A percentile compares a stretch with the other conserved stretches of the same genome.
Conservation (phyloP, 2,329 filamentous ascomycete species). For the Didymellaceae sp. region DNA sequence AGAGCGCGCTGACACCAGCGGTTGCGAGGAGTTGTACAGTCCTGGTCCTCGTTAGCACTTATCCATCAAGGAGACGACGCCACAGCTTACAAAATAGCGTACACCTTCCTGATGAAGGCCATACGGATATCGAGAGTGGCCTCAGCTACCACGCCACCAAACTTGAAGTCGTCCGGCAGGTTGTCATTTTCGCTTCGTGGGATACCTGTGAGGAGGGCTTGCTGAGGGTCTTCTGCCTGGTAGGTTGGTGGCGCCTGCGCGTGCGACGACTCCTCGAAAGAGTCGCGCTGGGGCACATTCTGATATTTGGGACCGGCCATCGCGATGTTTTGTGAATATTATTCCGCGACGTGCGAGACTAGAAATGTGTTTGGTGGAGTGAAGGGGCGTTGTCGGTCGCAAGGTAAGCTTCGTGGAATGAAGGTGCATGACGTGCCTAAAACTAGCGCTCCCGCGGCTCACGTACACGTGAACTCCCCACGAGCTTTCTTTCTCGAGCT, state of each 20-base stretch:
- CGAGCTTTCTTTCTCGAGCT: slow-evolving; percentile 15
- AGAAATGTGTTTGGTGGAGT: not conserved
- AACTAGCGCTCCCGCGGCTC: slow-evolving; percentile 11
- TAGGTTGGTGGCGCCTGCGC: slow-evolving; percentile 76
- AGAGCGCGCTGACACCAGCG: slow-evolving; percentile 77
- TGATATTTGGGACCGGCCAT: slow-evolving; percentile 87
- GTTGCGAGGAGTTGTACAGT: slow-evolving; percentile 93
- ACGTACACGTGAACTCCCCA: slow-evolving; percentile 3
- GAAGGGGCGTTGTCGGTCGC: slow-evolving; percentile 5
- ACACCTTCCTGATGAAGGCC: slow-evolving; percentile 97
- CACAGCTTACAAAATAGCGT: slow-evolving; percentile 78
- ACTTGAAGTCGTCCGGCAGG: slow-evolving; percentile 97
- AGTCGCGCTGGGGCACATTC: slow-evolving; percentile 83
- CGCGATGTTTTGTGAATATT: slow-evolving; percentile 1
- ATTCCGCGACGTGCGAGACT: slow-evolving; percentile 6
- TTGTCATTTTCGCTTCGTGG: slow-evolving; percentile 87
- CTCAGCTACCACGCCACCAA: slow-evolving; percentile 90
- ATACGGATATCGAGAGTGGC: slow-evolving; percentile 95
- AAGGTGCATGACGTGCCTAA: slow-evolving; percentile 10
- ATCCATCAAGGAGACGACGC: not conserved
- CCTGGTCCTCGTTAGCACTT: slow-evolving; percentile 44
- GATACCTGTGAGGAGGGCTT: slow-evolving; percentile 66
- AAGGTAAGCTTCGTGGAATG: not conserved
- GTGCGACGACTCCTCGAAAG: slow-evolving; percentile 67
- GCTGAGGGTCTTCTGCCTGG: slow-evolving; percentile 62